phyloP scores from a whole-genome alignment of 2,329 filamentous ascomycete genomes.

The Ophiocordyceps camponoti-rufipedis region DNA sequence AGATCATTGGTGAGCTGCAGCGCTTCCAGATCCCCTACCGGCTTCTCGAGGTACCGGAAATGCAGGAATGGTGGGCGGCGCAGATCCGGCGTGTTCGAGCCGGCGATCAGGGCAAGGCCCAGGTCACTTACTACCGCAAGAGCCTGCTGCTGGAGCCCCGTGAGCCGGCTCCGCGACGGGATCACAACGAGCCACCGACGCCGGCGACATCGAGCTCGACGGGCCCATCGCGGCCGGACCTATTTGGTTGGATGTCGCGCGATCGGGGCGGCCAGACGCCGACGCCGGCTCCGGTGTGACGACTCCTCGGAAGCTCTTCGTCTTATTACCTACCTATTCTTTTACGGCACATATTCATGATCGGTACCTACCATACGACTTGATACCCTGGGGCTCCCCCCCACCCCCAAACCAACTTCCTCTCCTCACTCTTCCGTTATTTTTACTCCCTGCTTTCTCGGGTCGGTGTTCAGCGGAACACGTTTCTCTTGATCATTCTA shows the following conservation, averaged over 20 bases:
- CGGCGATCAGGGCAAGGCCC: constrained; percentile 33
- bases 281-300: constrained; percentile 6
- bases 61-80: constrained; percentile 82
- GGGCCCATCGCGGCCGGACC: constrained; percentile 17
- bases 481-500: not conserved
- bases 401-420: not conserved
- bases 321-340: not conserved
- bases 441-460: not conserved
- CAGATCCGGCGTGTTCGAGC: constrained; percentile 64
- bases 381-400: constrained; percentile 15
- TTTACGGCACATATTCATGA: constrained; percentile 10
- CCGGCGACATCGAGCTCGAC: constrained; percentile 10
- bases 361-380: constrained; percentile 14
- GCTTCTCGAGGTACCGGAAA: constrained; percentile 62
- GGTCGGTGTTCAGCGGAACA: too few relatives aligned
- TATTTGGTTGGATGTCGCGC: constrained; percentile 33
- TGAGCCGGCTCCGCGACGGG: constrained; percentile 22
- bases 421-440: not conserved
- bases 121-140: constrained; percentile 56
- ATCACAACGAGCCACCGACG: constrained; percentile 14
- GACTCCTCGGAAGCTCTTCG: not conserved
- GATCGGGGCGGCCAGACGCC: constrained; percentile 19
- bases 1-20: constrained; percentile 89
- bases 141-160: constrained; percentile 70
- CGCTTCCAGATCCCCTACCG: constrained; percentile 90